Base-by-base conservation (phyloP, 2,329 filamentous ascomycete genomes). In the Aspergillus luchuensis region DNA sequence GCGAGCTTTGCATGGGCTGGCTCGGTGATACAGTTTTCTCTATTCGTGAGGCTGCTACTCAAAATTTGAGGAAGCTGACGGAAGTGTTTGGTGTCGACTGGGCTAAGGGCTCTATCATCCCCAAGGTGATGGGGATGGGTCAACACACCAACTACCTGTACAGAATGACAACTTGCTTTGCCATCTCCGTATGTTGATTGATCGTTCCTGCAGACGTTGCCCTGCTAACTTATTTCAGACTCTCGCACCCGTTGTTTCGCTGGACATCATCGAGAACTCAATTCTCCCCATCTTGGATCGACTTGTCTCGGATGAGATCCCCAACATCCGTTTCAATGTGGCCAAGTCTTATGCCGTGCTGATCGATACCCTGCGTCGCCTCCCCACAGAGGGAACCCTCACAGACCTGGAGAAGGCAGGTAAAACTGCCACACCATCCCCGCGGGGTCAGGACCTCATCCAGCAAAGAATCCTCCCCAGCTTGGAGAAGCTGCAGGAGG, bases 161-260 rank as follows among this genome's bases (percentile, higher is more conserved):
- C 85, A 87, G 95, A 76, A 99, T 99, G 95, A 99, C 95, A 8
- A 99, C 95, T n/a, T 98, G 94, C 81, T 99, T 99, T 77, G 95
- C 95, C 64, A 96, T 99, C 68, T 94, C 92, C 70, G 95, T 99
- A 85, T 83, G 91, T 85, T 33, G 3, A 19, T 10, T 41, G 19
- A 17, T 5, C 3, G n/a, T 51, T 47, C 36, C 45, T 21, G 36
- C 41, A n/a, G 28, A 63, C 43, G 59, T 28, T 15, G 60, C 65
- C 53, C 33, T 49, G 55, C 66, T 75, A 70, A 79, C 67, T 64
- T 66, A 41, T 7, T 61, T 52, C 68, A 99, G 95, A 99, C 94
- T 23, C 88, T 99, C 64, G 91, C 95, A 30, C 91, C 91, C 33
- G 96, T 96, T 57, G 91, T 99, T 71, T 96, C 91, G 75, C 86